Conservation (phyloP, 2,329 filamentous ascomycete genomes). For the Trichoderma arundinaceum region DNA sequence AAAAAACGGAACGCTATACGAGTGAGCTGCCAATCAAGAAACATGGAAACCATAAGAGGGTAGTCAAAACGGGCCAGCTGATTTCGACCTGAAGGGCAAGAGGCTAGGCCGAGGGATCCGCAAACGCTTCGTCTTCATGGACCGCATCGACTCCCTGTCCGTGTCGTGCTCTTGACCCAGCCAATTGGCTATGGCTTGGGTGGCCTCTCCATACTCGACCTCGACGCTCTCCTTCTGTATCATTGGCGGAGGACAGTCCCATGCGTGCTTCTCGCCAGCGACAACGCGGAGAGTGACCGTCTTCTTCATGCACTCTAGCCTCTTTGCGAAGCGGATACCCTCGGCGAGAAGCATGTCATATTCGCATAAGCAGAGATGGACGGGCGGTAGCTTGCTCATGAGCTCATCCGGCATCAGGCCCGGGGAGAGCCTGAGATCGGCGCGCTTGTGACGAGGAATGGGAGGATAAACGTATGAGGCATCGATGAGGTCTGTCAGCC, state of each 20-base stretch:
- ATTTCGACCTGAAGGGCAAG: slow-evolving; percentile 43
- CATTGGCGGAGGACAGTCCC: slow-evolving; percentile 56
- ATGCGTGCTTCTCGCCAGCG: slow-evolving; percentile 53
- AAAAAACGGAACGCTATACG: slow-evolving; percentile 5
- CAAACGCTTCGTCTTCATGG: slow-evolving; percentile 44
- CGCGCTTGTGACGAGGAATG: slow-evolving; percentile 51
- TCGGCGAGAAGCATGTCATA: slow-evolving; percentile 68
- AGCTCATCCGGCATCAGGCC: slow-evolving; percentile 60
- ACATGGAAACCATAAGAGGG: background rate
- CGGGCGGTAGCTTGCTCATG: slow-evolving; percentile 57
- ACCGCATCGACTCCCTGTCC: slow-evolving; percentile 45
- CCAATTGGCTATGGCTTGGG: slow-evolving; percentile 51
- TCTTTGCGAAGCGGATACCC: slow-evolving; percentile 64
- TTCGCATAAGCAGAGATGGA: slow-evolving; percentile 67
- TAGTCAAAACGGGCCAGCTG: slow-evolving; percentile 36
- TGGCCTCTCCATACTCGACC: slow-evolving; percentile 55
- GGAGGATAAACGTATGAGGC: slow-evolving; percentile 64
- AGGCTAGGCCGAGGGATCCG: slow-evolving; percentile 42
- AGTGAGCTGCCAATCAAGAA: background rate
- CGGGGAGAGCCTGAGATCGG: slow-evolving; percentile 63
- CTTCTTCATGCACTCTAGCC: slow-evolving; percentile 52
- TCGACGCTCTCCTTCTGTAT: slow-evolving; percentile 51
- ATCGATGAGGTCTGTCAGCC: slow-evolving; percentile 67
- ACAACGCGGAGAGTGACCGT: slow-evolving; percentile 51
- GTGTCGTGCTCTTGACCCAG: slow-evolving; percentile 47